Evolutionary conservation across 306 rosid species (phyloP).

Genomic region (Cicer pinnatifidum): DNA sequence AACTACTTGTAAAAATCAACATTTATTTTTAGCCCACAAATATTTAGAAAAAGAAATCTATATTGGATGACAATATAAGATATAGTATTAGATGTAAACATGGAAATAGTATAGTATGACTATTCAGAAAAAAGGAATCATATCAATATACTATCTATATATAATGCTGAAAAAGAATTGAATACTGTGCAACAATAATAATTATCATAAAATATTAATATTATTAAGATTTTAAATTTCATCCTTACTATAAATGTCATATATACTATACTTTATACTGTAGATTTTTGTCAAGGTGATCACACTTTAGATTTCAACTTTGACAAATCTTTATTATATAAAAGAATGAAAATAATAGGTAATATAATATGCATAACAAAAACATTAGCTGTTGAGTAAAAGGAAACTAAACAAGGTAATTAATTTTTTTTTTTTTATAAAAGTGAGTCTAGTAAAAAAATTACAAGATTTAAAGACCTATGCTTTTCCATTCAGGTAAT

Average conservation of each 20-base stretch:
- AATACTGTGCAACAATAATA: constrained; percentile 8
- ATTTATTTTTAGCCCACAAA: constrained; percentile 45
- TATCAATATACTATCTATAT: constrained; percentile 4
- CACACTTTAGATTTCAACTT: constrained; percentile 58
- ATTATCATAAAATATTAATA: constrained; percentile 21
- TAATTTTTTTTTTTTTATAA: too few relatives aligned
- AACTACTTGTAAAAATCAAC: constrained; percentile 47
- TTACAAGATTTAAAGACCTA: background rate
- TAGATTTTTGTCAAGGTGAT: constrained; percentile 35
- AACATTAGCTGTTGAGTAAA: constrained; percentile 40
- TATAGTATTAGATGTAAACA: background rate
- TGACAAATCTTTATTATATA: background rate
- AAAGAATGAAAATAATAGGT: constrained; percentile 15
- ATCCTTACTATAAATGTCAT: constrained; percentile 9
- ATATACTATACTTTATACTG: constrained; percentile 51
- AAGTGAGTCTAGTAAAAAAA: too few relatives aligned
- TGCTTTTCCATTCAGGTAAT: constrained; percentile 48
- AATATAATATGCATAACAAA: constrained; percentile 18
- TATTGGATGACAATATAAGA: background rate
- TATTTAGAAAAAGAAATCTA: constrained; percentile 35
- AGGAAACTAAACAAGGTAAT: background rate
- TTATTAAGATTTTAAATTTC: constrained; percentile 11
- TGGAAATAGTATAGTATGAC: constrained; percentile 11
- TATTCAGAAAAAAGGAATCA: constrained; percentile 37
- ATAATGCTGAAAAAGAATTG: background rate